Conservation (phyloP, 352 stramenopile genomes). For the Thalassiosira exigua region DNA sequence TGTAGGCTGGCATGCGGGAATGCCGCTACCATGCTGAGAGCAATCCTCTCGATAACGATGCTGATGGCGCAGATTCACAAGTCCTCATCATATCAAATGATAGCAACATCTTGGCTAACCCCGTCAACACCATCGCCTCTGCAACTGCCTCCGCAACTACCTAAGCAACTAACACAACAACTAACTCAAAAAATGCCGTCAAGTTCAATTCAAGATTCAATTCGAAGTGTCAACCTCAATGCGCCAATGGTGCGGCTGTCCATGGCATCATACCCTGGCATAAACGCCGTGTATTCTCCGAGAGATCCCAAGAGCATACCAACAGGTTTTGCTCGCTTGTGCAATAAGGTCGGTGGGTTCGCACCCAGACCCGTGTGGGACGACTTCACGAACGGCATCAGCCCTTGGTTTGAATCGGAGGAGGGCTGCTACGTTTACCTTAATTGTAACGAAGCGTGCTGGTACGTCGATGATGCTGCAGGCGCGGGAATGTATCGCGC, state of each 20-base stretch:
- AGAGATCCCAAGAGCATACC: conserved; percentile 35
- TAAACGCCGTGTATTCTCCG: conserved; percentile 40
- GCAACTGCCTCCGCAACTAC: too few species aligned
- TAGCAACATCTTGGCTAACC: too few species aligned
- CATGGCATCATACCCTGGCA: background rate
- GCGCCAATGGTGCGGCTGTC: conserved; percentile 21
- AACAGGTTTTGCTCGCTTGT: conserved; percentile 27
- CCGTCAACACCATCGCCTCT: too few species aligned
- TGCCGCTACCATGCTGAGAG: too few species aligned
- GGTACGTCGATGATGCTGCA: conserved; percentile 33
- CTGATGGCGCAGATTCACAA: too few species aligned
- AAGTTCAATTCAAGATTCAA: too few species aligned
- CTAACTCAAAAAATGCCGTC: too few species aligned
- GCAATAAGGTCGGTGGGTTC: conserved; percentile 36
- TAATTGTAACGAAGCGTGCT: conserved; percentile 34
- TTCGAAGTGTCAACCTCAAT: too few species aligned
- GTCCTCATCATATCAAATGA: too few species aligned
- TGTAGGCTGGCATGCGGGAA: too few species aligned
- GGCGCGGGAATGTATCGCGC: conserved; percentile 39
- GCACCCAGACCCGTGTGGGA: conserved; percentile 42
- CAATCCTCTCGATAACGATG: too few species aligned
- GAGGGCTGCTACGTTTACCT: conserved; percentile 45
- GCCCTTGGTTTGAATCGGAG: conserved; percentile 38
- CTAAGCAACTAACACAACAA: too few species aligned
- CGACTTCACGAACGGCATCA: conserved; percentile 37